phyloP scores from a whole-genome alignment of 495 filamentous ascomycete genomes.

The Recurvomyces mirabilis region DNA sequence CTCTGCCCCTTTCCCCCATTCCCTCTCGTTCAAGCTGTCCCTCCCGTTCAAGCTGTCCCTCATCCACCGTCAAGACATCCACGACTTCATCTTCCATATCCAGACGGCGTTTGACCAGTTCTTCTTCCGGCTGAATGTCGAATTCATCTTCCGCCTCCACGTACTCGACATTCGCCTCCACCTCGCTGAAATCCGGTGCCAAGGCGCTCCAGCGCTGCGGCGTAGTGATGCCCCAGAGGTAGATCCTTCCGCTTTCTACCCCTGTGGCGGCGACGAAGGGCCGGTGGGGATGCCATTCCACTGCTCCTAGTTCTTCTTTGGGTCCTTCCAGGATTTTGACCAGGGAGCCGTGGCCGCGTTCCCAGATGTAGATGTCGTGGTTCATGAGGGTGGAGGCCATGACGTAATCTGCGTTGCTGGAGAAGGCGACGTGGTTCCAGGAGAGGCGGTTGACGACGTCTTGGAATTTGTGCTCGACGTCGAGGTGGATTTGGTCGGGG shows the following conservation, averaged over 20 bases:
- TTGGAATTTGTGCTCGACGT: conserved; percentile 95
- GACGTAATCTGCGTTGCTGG: conserved; percentile 75
- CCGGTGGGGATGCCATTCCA: conserved; percentile 92
- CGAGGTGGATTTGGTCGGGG: conserved; percentile 64
- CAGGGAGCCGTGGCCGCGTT: conserved; percentile 81
- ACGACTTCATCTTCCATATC: conserved; percentile 83
- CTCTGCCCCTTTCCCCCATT: too few relatives aligned
- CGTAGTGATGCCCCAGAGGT: conserved; percentile 84
- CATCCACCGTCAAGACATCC: conserved; percentile 70
- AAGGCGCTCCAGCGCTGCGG: conserved; percentile 95
- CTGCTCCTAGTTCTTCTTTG: conserved; percentile 84
- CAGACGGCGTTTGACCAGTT: conserved; percentile 79
- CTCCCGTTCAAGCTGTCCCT: conserved; percentile 40
- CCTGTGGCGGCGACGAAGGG: conserved; percentile 83
- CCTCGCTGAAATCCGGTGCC: conserved; percentile 91
- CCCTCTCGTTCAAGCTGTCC: conserved; percentile 27
- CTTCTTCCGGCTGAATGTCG: conserved; percentile 90
- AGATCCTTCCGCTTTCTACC: conserved; percentile 76
- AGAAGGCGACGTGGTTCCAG: conserved; percentile 95
- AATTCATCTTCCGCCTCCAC: conserved; percentile 94
- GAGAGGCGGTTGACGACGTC: conserved; percentile 88
- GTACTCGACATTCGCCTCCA: conserved; percentile 97
- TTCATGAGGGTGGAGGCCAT: conserved; percentile 93
- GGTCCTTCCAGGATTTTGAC: conserved; percentile 87
- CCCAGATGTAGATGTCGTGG: conserved; percentile 97